Percentiles rank a stretch among this genome's conserved stretches.
Conservation (phyloP, 176 grass and related monocot species). For the Oryza rufipogon region DNA sequence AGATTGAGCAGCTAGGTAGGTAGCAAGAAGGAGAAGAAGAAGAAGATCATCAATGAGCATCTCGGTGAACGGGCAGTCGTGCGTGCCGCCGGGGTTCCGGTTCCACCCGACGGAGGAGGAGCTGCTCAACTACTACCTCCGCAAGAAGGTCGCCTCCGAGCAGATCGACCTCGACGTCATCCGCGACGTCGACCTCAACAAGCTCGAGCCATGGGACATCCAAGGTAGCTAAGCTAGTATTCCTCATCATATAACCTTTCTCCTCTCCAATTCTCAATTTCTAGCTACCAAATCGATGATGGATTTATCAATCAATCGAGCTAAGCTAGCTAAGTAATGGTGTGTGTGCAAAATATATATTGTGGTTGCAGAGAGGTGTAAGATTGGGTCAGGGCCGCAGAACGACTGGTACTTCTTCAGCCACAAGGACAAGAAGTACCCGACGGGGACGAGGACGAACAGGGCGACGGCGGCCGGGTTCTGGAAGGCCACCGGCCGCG, state of each 20-base stretch:
- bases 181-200: constrained; percentile 97
- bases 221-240: constrained; percentile 46
- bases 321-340: too few relatives aligned
- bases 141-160: constrained; percentile 88
- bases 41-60: constrained; percentile 65
- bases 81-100: constrained; percentile 92
- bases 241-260: too few relatives aligned
- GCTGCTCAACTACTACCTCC: constrained; percentile 90
- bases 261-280: too few relatives aligned
- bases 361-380: constrained; percentile 74
- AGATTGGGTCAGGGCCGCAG: constrained; percentile 87
- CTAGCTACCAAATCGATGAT: too few relatives aligned
- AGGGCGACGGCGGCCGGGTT: constrained; percentile 83
- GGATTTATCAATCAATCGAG: too few relatives aligned
- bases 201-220: constrained; percentile 99
- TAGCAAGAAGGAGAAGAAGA: too few relatives aligned
- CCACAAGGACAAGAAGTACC: constrained; percentile 99
- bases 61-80: constrained; percentile 96
- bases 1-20: not conserved
- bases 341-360: too few relatives aligned
- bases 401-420: constrained; percentile 99
- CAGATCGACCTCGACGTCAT: constrained; percentile 98
- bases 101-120: constrained; percentile 99
- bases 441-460: constrained; percentile 94
- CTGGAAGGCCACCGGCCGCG: constrained; percentile 98